Evolutionary conservation across 1,284 basidiomycete genomes (phyloP), one percentile per base, ranked within the genome.

Genomic region (Inonotus obliquus): DNA sequence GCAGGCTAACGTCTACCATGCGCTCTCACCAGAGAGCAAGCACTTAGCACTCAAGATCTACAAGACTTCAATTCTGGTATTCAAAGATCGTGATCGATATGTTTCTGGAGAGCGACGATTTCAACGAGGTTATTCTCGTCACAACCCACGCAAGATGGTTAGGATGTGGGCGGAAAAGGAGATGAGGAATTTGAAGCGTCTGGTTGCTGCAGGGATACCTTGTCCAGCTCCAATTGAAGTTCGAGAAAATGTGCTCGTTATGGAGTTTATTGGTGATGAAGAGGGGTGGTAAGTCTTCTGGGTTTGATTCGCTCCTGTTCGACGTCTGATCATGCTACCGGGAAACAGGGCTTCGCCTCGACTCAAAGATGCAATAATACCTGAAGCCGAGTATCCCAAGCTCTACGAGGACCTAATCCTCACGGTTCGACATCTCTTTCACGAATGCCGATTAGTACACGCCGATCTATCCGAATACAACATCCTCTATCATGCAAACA

Each of bases 381-480:
- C 88, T 0, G 70, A 75, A 1, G 70, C 80, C 1, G 77, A 80
- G 21, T 81, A 89, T 57, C 74, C 81, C 0, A 71, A 76, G 0
- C 80, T 98, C 2, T 99, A 99, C 71, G 73, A 79, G 27, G 92
- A 97, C 71, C 81, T 98, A 41, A 73, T 98, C 47, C 82, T 92
- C 65, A 85, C 83, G 61, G 82, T 96, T 57, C 85, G 96, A 62
- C 83, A 81, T 63, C 91, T 99, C 81, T 99, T 90, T 74, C 90
- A 94, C 67, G 79, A 82, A 39, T 99, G 97, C 81, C 89, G 87
- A 63, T 85, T 99, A 59, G 96, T 99, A 0, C 97, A 99, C 69
- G 97, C 97, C 60, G 97, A 99, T 79, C 79, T 99, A 62, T 95
- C 92, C 64, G 97, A 99, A 75, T 99, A 99, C 84, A 99, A 99